A percentile compares a stretch with the other conserved stretches of the same genome.
Conservation (phyloP, 148 eudicot species). For the Talinum fruticosum region DNA sequence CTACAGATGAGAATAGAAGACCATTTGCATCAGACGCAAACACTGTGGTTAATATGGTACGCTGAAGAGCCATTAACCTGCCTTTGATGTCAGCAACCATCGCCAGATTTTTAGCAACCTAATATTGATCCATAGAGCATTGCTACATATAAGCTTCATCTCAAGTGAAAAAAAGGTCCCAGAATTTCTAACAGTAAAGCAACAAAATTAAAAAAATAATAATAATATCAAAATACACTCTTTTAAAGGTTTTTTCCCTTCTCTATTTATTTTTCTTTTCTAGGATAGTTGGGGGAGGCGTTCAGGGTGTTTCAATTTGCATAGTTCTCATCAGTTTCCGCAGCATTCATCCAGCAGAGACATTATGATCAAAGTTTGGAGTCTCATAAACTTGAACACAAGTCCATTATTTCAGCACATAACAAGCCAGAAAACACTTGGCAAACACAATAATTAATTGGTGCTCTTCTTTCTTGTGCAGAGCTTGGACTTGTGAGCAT, state of each 20-base stretch:
- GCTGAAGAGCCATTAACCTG: constrained; percentile 31
- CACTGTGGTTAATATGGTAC: background rate
- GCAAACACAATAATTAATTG: background rate
- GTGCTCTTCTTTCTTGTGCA: background rate
- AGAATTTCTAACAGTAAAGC: background rate
- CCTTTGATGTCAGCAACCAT: constrained; percentile 43
- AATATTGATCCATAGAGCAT: constrained; percentile 11
- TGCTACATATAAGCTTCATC: background rate
- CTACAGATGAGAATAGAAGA: constrained; percentile 27
- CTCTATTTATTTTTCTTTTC: background rate
- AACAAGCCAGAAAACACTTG: background rate
- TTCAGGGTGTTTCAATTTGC: too few species aligned
- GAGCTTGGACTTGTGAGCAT: background rate
- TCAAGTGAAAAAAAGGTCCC: background rate
- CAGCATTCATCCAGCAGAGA: background rate
- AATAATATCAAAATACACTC: background rate
- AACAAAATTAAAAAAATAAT: background rate
- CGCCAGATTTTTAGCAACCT: constrained; percentile 58
- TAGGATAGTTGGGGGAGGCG: background rate
- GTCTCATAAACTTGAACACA: background rate
- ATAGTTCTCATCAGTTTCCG: too few species aligned
- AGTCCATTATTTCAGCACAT: background rate
- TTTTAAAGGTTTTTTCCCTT: background rate
- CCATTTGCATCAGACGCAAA: constrained; percentile 11
- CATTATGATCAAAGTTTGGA: background rate